phyloP scores from a whole-genome alignment of 192 early-diverging fungal species.

The Backusella circina region DNA sequence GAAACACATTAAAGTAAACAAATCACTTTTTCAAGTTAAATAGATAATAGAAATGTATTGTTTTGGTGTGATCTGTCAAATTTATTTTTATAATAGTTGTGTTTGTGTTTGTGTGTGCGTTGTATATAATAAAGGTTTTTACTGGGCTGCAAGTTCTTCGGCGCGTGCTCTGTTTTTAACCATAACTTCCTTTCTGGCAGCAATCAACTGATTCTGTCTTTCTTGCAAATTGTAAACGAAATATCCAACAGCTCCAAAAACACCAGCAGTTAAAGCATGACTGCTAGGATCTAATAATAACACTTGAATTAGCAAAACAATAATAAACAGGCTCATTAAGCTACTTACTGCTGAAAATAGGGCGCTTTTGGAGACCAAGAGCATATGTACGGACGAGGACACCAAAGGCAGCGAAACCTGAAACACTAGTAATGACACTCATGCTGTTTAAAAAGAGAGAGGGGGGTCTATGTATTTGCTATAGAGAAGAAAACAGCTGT shows the following conservation, averaged over 20 bases:
- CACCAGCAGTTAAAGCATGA: conserved; percentile 27
- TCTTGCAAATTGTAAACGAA: conserved; percentile 31
- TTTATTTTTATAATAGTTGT: conserved; percentile 3
- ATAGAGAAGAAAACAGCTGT: conserved; percentile 1
- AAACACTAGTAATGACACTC: conserved; percentile 30
- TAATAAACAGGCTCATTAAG: conserved; percentile 6
- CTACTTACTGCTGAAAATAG: conserved; percentile 35
- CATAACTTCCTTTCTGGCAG: conserved; percentile 32
- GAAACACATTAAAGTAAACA: background rate
- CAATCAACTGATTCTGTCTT: conserved; percentile 29
- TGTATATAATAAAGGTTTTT: background rate
- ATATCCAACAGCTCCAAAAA: conserved; percentile 35
- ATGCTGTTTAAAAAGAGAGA: conserved; percentile 17
- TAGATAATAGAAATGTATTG: conserved; percentile 1
- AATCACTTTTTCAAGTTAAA: background rate
- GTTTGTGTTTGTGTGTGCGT: background rate
- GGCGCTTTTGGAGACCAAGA: conserved; percentile 39
- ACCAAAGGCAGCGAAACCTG: conserved; percentile 42
- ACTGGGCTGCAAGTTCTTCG: conserved; percentile 27
- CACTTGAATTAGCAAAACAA: background rate
- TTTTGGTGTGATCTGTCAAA: background rate
- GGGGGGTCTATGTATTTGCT: conserved; percentile 1
- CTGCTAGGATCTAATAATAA: conserved; percentile 21
- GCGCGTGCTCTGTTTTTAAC: conserved; percentile 35
- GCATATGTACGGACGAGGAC: conserved; percentile 40